These are phyloP conservation scores for Staphylotrichum tortipilum DNA, from an alignment of 495 filamentous ascomycete species.

Conservation along the genomic window DNA sequence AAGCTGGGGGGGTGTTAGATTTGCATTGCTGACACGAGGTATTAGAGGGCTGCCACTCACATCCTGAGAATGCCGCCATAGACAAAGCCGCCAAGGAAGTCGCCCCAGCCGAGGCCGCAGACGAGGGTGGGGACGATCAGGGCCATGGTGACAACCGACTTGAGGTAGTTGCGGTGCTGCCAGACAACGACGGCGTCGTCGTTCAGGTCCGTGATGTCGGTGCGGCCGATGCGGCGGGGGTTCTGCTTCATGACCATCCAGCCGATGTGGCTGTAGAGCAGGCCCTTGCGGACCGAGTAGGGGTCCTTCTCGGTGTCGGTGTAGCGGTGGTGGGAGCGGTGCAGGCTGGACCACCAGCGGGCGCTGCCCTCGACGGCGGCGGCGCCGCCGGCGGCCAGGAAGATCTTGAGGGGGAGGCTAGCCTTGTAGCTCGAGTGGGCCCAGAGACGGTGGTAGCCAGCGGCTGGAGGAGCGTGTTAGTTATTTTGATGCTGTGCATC, in stretches of 20 bases:
- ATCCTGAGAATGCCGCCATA: conserved; percentile 93
- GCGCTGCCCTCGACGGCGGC: conserved; percentile 95
- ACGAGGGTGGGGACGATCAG: conserved; percentile 75
- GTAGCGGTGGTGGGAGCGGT: conserved; percentile 96
- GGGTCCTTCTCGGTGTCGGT: conserved; percentile 99
- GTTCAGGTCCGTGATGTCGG: conserved; percentile 94
- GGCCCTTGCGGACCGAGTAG: conserved; percentile 96
- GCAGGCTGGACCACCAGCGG: conserved; percentile 94
- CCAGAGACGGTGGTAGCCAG: conserved; percentile 86
- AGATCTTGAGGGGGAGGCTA: conserved; percentile 78
- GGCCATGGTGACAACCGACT: conserved; percentile 80
- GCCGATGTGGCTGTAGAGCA: conserved; percentile 87
- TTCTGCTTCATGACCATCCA: conserved; percentile 94
- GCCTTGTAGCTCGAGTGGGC: conserved; percentile 93
- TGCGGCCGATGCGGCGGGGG: conserved; percentile 85
- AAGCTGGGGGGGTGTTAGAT: conserved; percentile 36
- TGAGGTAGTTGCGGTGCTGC: conserved; percentile 92
- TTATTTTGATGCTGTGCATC: not conserved
- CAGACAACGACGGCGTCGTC: conserved; percentile 88
- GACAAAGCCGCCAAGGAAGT: conserved; percentile 85
- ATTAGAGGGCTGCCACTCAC: not conserved
- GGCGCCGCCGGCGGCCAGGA: conserved; percentile 83
- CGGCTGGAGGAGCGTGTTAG: conserved; percentile 22
- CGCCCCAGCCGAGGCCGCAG: conserved; percentile 80
- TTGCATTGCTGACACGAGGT: no score